phyloP scores from a whole-genome alignment of 2,329 filamentous ascomycete species.

The Akanthomyces dipterigenus region DNA sequence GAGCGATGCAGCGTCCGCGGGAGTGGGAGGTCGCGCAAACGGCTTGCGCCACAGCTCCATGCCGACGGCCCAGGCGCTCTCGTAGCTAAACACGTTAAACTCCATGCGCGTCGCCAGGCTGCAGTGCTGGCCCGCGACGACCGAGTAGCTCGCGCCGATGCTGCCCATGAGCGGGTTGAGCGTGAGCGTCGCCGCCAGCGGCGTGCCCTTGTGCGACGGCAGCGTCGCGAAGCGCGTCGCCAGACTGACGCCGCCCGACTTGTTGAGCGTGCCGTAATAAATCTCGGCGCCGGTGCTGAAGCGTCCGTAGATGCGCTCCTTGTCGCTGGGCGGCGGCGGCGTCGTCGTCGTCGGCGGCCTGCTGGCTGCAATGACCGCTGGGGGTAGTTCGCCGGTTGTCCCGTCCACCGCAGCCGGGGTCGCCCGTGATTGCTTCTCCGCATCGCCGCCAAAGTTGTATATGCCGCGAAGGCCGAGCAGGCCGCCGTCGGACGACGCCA shows the following conservation, averaged over 20 bases:
- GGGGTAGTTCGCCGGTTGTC: background rate
- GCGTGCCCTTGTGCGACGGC: constrained; percentile 72
- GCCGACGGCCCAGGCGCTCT: constrained; percentile 86
- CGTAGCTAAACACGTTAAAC: constrained; percentile 98
- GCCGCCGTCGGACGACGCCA: constrained; percentile 88
- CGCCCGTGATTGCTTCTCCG: constrained; percentile 23
- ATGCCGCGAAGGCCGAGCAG: constrained; percentile 80
- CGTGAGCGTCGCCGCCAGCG: constrained; percentile 87
- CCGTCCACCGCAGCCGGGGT: background rate
- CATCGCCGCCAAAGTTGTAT: constrained; percentile 87
- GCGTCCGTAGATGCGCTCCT: constrained; percentile 65
- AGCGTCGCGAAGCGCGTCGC: constrained; percentile 86
- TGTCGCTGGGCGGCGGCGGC: constrained; percentile 25
- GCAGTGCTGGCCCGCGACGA: constrained; percentile 75
- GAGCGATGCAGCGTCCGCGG: no score
- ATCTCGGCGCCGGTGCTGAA: constrained; percentile 89
- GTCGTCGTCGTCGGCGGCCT: background rate
- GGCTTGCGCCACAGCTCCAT: constrained; percentile 84
- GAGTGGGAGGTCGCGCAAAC: constrained; percentile 23
- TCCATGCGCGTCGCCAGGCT: constrained; percentile 87
- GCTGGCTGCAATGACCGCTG: no score
- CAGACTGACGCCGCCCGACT: constrained; percentile 84
- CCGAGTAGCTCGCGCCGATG: constrained; percentile 83
- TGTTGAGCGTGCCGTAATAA: constrained; percentile 93
- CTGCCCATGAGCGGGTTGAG: constrained; percentile 93